Percentiles rank a stretch among this genome's conserved stretches.
phyloP scores from a whole-genome alignment of 257 asterid genomes.

The Henckelia pumila region DNA sequence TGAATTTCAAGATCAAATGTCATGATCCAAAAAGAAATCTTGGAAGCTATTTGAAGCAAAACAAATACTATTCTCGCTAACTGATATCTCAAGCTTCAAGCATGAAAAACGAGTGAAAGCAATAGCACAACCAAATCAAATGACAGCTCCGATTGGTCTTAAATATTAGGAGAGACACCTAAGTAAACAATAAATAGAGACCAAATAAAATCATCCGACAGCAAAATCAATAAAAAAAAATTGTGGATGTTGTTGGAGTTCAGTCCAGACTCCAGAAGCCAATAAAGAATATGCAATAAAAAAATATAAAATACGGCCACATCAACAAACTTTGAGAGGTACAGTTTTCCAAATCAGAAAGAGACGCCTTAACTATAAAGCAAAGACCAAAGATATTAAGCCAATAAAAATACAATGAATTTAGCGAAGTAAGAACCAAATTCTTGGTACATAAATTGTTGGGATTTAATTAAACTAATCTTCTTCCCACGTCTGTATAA shows the following conservation, averaged over 20 bases:
- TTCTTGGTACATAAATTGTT: constrained; percentile 6
- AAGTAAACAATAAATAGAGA: constrained; percentile 18
- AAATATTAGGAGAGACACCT: constrained; percentile 30
- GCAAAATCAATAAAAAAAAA: constrained; percentile 37
- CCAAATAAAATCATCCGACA: constrained; percentile 31
- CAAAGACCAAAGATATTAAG: constrained; percentile 21
- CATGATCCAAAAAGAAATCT: constrained; percentile 28
- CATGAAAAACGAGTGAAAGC: constrained; percentile 33
- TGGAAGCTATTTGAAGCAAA: constrained; percentile 33
- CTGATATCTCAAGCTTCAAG: constrained; percentile 28
- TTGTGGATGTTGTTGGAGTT: constrained; percentile 19
- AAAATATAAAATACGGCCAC: constrained; percentile 21
- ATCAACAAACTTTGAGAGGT: constrained; percentile 51
- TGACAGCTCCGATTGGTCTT: constrained; percentile 16
- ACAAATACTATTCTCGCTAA: constrained; percentile 32
- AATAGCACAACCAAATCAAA: constrained; percentile 28
- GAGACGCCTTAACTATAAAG: constrained; percentile 50
- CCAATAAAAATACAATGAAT: constrained; percentile 19
- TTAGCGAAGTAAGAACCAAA: constrained; percentile 22
- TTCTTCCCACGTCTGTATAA: constrained; percentile 16
- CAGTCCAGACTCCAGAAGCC: constrained; percentile 25
- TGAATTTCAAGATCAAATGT: constrained; percentile 20
- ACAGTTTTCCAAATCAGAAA: constrained; percentile 46
- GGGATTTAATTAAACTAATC: constrained; percentile 22
- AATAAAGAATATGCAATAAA: constrained; percentile 1